Evolutionary conservation across 140 eudicot species (phyloP).

Genomic region (Stevia rebaudiana): DNA sequence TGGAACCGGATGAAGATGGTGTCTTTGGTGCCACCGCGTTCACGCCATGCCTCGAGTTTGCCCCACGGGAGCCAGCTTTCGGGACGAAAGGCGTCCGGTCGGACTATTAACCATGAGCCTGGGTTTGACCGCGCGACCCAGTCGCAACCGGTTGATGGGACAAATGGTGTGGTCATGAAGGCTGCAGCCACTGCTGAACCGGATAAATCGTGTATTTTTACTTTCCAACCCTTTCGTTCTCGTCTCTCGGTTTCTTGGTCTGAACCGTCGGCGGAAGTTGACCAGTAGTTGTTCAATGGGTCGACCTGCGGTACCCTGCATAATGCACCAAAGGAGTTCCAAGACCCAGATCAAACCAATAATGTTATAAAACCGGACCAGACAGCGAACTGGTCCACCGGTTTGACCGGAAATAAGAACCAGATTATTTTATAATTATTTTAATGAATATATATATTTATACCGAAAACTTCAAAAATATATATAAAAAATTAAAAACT

Average conservation of each 20-base stretch:
- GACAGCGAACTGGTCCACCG: too few relatives aligned
- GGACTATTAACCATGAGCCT: constrained; percentile 82
- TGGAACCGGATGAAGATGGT: constrained; percentile 68
- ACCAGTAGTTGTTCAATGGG: constrained; percentile 63
- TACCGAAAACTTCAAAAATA: too few relatives aligned
- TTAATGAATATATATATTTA: too few relatives aligned
- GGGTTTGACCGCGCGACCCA: constrained; percentile 93
- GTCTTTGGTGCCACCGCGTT: constrained; percentile 67
- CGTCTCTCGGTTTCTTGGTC: constrained; percentile 62
- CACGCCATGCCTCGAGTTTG: constrained; percentile 95
- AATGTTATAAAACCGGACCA: too few relatives aligned
- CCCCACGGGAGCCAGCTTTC: constrained; percentile 98
- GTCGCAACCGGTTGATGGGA: constrained; percentile 85
- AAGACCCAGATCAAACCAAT: neutral
- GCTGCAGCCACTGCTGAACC: constrained; percentile 97
- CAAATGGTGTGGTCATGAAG: constrained; percentile 90
- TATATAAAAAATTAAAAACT: too few relatives aligned
- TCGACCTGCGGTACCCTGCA: constrained; percentile 64
- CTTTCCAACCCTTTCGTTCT: constrained; percentile 91
- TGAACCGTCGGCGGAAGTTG: constrained; percentile 48
- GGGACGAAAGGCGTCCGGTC: constrained; percentile 61
- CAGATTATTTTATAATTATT: too few relatives aligned
- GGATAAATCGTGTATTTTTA: constrained; percentile 78
- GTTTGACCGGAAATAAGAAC: too few relatives aligned
- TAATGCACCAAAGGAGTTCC: neutral